Evolutionary conservation across 2,329 filamentous ascomycete species (phyloP), one percentile per base, ranked within the genome.

Genomic region (Shiraia sp.): DNA sequence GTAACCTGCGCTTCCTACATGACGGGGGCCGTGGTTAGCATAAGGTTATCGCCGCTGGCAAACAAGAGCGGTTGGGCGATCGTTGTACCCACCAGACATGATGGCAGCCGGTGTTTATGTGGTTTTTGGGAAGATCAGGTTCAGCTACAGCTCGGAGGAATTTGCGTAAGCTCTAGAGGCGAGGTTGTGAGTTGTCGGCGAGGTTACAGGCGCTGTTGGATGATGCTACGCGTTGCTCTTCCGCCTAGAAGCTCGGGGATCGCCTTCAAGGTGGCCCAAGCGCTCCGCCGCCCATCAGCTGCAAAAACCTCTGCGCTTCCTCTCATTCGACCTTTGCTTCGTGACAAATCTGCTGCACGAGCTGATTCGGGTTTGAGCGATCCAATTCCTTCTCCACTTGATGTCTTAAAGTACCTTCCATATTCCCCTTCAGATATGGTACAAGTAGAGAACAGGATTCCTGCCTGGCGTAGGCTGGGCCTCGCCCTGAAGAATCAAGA

Each of bases 1-100:
- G 77, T 95, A 97, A 68, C 90, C 91, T 75, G 65, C 64, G 57
- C 63, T 69, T 64, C 63, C 63, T 68, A 32, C 41, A 60, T 44
- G 37, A 37, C 37, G 53, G 38, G 45, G 45, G 46, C 31, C 47
- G 51, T 45, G 53, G 62, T 68, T 56, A 68, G 65, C 59, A 61
- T 42, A 26, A 43, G 35, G 43, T 47, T 15, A 32, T 24, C 37
- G 19, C 19, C 19, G 13, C 17, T 22, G 38, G 32, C 45, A 49
- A 43, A 42, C 44, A 45, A 40, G 44, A 46, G 45, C 36, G 46
- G 32, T 22, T 24, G 49, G 51, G 46, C 26, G 30, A 38, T 51
- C 42, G 49, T 45, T 36, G 40, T 29, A 70, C 68, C 58, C 51
- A 70, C 68, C 69, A 64, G 69, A 72, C 69, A 72, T 72, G 68